Conservation (phyloP, 108 stramenopile genomes). For the Nitzschia sp. region DNA sequence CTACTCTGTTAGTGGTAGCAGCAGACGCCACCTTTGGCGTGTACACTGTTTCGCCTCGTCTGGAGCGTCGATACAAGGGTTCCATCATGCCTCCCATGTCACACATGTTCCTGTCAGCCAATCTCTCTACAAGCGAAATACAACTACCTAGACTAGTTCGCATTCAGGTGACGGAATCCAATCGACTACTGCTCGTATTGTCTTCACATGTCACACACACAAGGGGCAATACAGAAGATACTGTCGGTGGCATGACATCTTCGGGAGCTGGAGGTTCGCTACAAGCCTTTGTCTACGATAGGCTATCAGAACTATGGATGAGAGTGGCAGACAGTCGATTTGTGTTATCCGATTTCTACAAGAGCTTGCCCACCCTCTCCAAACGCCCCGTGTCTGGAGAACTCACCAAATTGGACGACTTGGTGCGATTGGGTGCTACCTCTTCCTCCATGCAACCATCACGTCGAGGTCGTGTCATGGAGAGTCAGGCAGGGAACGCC, state of each 20-base stretch:
- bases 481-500: conserved; percentile 22
- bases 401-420: conserved; percentile 63
- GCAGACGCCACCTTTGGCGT: conserved; percentile 73
- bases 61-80: conserved; percentile 64
- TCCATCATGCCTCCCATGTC: conserved; percentile 77
- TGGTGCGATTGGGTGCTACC: conserved; percentile 52
- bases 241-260: not conserved
- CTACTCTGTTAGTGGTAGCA: conserved; percentile 63
- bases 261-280: conserved; percentile 61
- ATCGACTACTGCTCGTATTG: conserved; percentile 63
- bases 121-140: conserved; percentile 16
- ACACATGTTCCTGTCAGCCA: conserved; percentile 59
- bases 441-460: conserved; percentile 39
- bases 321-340: conserved; percentile 77
- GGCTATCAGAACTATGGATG: conserved; percentile 73
- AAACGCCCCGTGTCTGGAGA: conserved; percentile 32
- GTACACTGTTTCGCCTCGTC: conserved; percentile 44
- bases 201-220: conserved; percentile 28
- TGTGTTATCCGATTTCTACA: conserved; percentile 84
- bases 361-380: conserved; percentile 37
- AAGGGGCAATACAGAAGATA: conserved; percentile 12
- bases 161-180: conserved; percentile 65
- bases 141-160: conserved; percentile 61
- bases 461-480: conserved; percentile 25
- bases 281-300: conserved; percentile 77